A percentile compares a stretch with the other conserved stretches of the same genome.
Evolutionary conservation across 2,329 filamentous ascomycete genomes (phyloP).

Genomic region (Pseudopyricularia javanii): DNA sequence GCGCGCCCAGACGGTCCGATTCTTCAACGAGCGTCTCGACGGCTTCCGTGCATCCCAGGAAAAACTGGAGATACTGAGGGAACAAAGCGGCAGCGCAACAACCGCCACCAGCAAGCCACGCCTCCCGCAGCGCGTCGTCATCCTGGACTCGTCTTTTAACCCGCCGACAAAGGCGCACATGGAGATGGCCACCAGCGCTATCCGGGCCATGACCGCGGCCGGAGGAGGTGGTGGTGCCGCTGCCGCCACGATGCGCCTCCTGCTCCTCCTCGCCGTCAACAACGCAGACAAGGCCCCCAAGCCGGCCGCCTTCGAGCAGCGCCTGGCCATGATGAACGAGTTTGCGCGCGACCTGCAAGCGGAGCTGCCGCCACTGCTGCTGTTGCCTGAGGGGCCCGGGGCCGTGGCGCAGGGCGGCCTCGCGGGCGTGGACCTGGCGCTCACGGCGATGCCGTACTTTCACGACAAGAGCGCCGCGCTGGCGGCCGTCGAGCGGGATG

Average conservation of each 20-base stretch:
- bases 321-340: conserved; percentile 59
- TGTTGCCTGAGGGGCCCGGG: too few species aligned
- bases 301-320: conserved; percentile 54
- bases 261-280: conserved; percentile 48
- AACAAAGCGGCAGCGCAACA: not conserved
- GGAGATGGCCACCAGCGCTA: conserved; percentile 39
- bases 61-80: not conserved
- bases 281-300: conserved; percentile 57
- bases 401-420: conserved; percentile 1
- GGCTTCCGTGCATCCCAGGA: not conserved
- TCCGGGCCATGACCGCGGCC: conserved; percentile 10
- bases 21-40: not conserved
- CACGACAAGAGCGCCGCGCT: conserved; percentile 57
- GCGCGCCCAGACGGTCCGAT: not conserved
- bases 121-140: conserved; percentile 25
- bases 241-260: conserved; percentile 15
- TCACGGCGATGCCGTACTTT: conserved; percentile 65
- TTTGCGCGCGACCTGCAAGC: conserved; percentile 45
- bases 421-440: conserved; percentile 47
- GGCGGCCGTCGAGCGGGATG: conserved; percentile 17
- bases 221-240: too few species aligned
- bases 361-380: too few species aligned
- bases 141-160: conserved; percentile 59
- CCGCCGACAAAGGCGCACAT: conserved; percentile 52
- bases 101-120: not conserved